phyloP scores from a whole-genome alignment of 2,329 filamentous ascomycete genomes.

The Xylariaceae sp. region DNA sequence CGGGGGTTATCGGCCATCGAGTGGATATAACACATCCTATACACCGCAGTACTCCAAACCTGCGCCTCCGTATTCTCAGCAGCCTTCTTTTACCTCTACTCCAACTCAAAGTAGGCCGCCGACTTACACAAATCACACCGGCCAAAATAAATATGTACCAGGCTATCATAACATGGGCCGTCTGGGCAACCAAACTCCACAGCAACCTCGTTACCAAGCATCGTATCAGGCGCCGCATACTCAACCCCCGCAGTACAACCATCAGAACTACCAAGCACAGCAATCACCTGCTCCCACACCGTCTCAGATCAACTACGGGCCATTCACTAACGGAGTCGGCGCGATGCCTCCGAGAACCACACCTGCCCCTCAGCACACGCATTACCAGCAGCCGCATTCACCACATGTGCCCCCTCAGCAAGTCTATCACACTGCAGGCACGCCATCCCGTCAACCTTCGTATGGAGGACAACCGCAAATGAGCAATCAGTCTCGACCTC shows the following conservation, averaged over 20 bases:
- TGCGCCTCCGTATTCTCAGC: slow-evolving; percentile 49
- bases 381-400: slow-evolving; percentile 27
- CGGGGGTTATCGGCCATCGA: slow-evolving; percentile 45
- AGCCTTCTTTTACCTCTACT: slow-evolving; percentile 42
- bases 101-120: slow-evolving; percentile 40
- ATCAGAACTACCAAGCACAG: slow-evolving; percentile 26
- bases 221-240: slow-evolving; percentile 26
- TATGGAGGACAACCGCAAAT: slow-evolving; percentile 27
- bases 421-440: slow-evolving; percentile 24
- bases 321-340: slow-evolving; percentile 28
- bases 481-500: slow-evolving; percentile 23
- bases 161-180: slow-evolving; percentile 39
- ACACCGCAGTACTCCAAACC: slow-evolving; percentile 50
- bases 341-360: slow-evolving; percentile 25
- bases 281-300: slow-evolving; percentile 26
- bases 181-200: slow-evolving; percentile 39
- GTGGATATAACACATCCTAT: slow-evolving; percentile 42
- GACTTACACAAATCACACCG: slow-evolving; percentile 12
- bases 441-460: slow-evolving; percentile 26
- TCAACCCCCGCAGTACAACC: slow-evolving; percentile 22
- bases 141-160: slow-evolving; percentile 37
- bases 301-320: slow-evolving; percentile 25
- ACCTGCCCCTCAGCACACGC: slow-evolving; percentile 29
- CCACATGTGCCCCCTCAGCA: slow-evolving; percentile 26
- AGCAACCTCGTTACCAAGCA: slow-evolving; percentile 23